These are phyloP conservation scores for Ogataea allantospora DNA, from an alignment of 805 yeast species.

Conservation along the genomic window DNA sequence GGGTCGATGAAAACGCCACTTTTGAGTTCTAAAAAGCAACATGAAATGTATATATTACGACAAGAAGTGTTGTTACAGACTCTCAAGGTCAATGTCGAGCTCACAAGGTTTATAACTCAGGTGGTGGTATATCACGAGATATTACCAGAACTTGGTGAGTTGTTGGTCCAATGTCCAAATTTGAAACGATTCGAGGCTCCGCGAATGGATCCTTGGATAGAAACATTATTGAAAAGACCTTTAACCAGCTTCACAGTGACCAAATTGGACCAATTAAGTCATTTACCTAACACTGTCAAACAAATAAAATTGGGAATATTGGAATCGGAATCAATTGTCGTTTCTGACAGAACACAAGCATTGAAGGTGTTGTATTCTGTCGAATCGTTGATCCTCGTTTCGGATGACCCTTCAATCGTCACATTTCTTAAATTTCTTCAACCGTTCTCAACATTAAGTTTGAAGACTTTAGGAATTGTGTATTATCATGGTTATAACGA, in stretches of 20 bases:
- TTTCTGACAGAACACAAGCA: conserved; percentile 2
- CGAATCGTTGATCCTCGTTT: conserved; percentile 12
- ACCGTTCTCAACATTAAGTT: neutral
- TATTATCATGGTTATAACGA: conserved; percentile 47
- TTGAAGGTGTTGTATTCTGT: conserved; percentile 5
- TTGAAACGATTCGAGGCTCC: conserved; percentile 17
- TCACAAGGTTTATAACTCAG: conserved; percentile 36
- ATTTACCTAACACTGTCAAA: conserved; percentile 20
- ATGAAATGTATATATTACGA: conserved; percentile 36
- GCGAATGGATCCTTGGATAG: conserved; percentile 3
- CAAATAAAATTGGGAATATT: conserved; percentile 19
- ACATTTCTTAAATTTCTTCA: conserved; percentile 34
- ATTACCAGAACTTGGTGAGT: conserved; percentile 17
- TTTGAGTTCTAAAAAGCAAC: conserved; percentile 37
- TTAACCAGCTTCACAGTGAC: conserved; percentile 18
- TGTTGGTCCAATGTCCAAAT: conserved; percentile 22
- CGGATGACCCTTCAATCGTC: conserved; percentile 29
- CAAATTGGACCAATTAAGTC: conserved; percentile 19
- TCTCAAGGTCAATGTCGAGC: conserved; percentile 34
- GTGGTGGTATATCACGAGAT: conserved; percentile 34
- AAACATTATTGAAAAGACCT: conserved; percentile 6
- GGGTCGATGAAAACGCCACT: conserved; percentile 36
- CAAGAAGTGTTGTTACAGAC: conserved; percentile 41
- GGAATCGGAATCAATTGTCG: conserved; percentile 5
- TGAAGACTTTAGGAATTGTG: conserved; percentile 37